Evolutionary conservation across 495 filamentous ascomycete species (phyloP), one percentile per base, ranked within the genome.

Genomic region (Penicillium lagena): DNA sequence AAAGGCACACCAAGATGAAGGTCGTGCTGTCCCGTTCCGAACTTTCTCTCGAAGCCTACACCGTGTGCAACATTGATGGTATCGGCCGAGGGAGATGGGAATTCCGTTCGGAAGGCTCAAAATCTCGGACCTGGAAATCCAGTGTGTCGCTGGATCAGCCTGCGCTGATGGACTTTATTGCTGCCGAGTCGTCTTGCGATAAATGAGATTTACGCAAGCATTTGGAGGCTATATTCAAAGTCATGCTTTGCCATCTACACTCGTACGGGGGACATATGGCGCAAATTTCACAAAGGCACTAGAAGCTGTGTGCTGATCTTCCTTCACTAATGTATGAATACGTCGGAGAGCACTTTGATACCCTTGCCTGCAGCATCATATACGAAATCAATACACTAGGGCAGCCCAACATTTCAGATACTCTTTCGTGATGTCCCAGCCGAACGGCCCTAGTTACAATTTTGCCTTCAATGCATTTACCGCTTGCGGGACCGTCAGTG

Each of bases 1-100:
- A 54, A 27, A 49, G 46, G 13, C 48, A 57, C 50, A 64, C 52
- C 35, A 70, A 68, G 51, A 54, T 73, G 59, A 67, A 59, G 34
- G 46, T 73, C 17, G 40, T 37, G 9, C 29, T 73, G 6, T 58
- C 62, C 13, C 63, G 63, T 12, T 43, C 64, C 14, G 61, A 59
- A 13, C 39, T 73, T 22, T 60, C 49, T 28, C 39, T 69, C 7
- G 45, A 58, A 11, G 55, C 53, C 4, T 58, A 56, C 37, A 42
- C 51, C 2, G 42, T 64, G 2, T 49, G 44, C 15, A 52, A 46
- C 13, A 46, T 55, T 4, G 56, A 60, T n/a, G 56, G 51, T 0
- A 31, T 56, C 13, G 50, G 49, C 1, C 49, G 45, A 37, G 51
- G 39, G 10, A 17, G 29, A 32, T 41, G 40, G 29, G 58, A 52